Base-by-base conservation (phyloP, 768 basidiomycete species). In the Pilatotrama ljubarskyi region DNA sequence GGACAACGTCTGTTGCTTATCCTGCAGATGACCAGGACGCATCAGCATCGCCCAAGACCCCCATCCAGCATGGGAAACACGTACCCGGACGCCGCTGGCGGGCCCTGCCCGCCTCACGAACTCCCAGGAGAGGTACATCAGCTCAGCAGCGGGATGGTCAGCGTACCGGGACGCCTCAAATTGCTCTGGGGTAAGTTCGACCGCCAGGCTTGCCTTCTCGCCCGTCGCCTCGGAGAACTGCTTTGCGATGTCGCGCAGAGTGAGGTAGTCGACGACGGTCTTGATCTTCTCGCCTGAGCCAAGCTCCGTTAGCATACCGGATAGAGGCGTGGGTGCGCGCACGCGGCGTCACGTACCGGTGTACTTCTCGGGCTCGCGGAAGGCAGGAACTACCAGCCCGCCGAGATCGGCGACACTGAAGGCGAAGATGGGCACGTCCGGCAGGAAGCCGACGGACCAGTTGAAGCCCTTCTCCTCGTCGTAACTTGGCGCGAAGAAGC, bases 121-220 rank as follows among this genome's bases (percentile, higher is more conserved):
- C 47, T 57, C 55, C 55, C 55, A 57, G 1, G 55, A 57, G 38
- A 57, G 55, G 47, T 57, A 57, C 55, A 57, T 57, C n/a, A 49
- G 37, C 38, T 57, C 55, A 18, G 55, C 55, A 1, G 47, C 38
- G 26, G 55, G 55, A n/a, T 57, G 55, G 40, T 57, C 55, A 9
- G 55, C 55, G 38, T 57, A 17, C 8, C 55, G 47, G 25, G 55
- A 49, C 11, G 47, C 55, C 25, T 48, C 55, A 38, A 57, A 57
- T 26, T 48, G 46, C 26, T 57, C 55, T 13, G 55, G 55, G 24
- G 55, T 57, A 47, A 57, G 55, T 47, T 57, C 55, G 55, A 57
- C 24, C 37, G 55, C 55, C 5, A 57, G 47, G 55, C 47, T 41
- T 24, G 55, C 55, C 47, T 57, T 57, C 55, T 57, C 55, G 18